Base-by-base conservation (phyloP, 2,329 filamentous ascomycete species). In the Trichoderma koningii region DNA sequence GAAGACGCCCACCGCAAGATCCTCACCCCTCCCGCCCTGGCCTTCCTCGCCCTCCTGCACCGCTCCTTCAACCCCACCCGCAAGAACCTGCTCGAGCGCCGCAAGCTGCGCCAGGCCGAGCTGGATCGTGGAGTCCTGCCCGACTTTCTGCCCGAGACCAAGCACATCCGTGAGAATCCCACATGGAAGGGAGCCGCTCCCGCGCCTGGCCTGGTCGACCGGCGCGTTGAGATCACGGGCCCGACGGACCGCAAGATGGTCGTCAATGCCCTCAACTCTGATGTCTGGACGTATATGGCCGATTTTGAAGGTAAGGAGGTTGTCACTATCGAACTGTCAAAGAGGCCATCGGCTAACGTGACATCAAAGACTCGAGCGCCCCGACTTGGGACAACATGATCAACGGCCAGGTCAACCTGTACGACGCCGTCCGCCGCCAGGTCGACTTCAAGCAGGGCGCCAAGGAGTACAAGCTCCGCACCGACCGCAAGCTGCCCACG, bases 301-400 rank as follows among this genome's bases (percentile, higher is more conserved):
- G 95, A 99, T 79, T 96, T 99, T 71, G 95, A 99, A 81, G 94
- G 93, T 95, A 78, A 73, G 85, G 85, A 47, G 63, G 17, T 21
- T 23, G 2, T 23, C 21, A 23, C 21, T 23, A 23, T 23, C 21
- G 17, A 30, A 10, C 2, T 41, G 50, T 7, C 7, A 21, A 21
- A n/a, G n/a, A 38, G 3, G 6, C 7, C 3, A 14, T 42, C 59
- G 19, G 45, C 64, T 66, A 63, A 66, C n/a, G 3, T 12, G 7
- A 17, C 28, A 15, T 38, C 10, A 72, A 72, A 97, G 93, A 98
- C 78, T 97, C 95, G 7, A 95, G 86, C 74, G 93, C 95, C 26
- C 95, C 95, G 26, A 97, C 95, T 50, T 99, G 95, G 95, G 93
- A 97, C 71, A 98, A 98, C 83, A 98, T 98, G 93, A 89, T 98